Conservation (phyloP, 306 rosid species). For the Sophora flavescens region DNA sequence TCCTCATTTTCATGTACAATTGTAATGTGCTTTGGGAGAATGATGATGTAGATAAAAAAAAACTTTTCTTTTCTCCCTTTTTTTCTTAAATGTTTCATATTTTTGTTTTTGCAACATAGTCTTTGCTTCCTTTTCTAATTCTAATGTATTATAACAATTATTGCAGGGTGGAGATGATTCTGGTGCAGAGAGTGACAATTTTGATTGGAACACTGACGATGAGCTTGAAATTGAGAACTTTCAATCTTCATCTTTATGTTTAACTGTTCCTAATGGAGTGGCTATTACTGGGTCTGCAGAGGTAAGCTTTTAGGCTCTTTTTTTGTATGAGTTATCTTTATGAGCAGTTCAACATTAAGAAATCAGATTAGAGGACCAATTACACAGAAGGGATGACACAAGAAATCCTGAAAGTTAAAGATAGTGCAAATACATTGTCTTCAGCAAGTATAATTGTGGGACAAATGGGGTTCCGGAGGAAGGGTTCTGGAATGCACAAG, state of each 20-base stretch:
- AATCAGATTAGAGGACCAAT: slow-evolving; percentile 9
- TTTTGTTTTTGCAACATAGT: slow-evolving; percentile 12
- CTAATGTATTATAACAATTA: slow-evolving; percentile 12
- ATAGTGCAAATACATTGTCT: slow-evolving; percentile 8
- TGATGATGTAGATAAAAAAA: neutral
- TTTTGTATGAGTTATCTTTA: neutral
- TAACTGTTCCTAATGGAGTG: slow-evolving; percentile 60
- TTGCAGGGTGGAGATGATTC: slow-evolving; percentile 74
- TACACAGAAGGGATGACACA: neutral
- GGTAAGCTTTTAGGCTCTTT: slow-evolving; percentile 48
- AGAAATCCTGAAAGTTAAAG: slow-evolving; percentile 4
- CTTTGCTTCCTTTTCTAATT: slow-evolving; percentile 2
- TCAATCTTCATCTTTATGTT: slow-evolving; percentile 57
- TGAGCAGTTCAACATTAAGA: slow-evolving; percentile 17
- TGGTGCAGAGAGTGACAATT: slow-evolving; percentile 60
- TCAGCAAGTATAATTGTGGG: neutral
- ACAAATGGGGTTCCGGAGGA: too few species aligned
- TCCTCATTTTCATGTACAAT: slow-evolving; percentile 35
- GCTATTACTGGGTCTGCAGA: slow-evolving; percentile 55
- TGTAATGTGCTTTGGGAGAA: slow-evolving; percentile 10
- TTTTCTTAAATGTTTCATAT: slow-evolving; percentile 4
- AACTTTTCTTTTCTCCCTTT: neutral
- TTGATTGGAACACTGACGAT: slow-evolving; percentile 92
- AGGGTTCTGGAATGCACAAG: too few species aligned
- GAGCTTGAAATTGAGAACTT: slow-evolving; percentile 80